Conservation (phyloP, 2,329 filamentous ascomycete genomes). For the Emmonsiellopsis sp. region DNA sequence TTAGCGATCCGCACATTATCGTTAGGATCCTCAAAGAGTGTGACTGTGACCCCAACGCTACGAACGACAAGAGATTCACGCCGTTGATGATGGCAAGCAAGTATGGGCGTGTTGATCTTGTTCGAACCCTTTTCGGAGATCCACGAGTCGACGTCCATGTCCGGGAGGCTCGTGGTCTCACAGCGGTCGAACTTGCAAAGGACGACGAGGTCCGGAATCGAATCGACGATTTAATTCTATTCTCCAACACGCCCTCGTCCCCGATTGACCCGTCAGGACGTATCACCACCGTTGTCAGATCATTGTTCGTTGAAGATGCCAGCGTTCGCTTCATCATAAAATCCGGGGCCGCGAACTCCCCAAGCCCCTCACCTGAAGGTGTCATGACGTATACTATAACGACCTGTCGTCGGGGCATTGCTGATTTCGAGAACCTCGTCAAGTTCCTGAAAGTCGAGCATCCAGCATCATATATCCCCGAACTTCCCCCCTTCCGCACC, state of each 20-base stretch:
- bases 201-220: slow-evolving; percentile 95
- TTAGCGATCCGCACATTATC: slow-evolving; percentile 74
- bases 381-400: slow-evolving; percentile 81
- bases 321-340: slow-evolving; percentile 90
- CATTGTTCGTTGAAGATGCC: slow-evolving; percentile 95
- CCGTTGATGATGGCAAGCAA: slow-evolving; percentile 98
- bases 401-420: slow-evolving; percentile 77
- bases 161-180: slow-evolving; percentile 78
- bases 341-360: slow-evolving; percentile 65
- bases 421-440: slow-evolving; percentile 85
- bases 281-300: slow-evolving; percentile 85
- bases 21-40: slow-evolving; percentile 68
- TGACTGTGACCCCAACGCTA: slow-evolving; percentile 92
- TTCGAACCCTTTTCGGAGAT: slow-evolving; percentile 78
- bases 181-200: slow-evolving; percentile 91
- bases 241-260: slow-evolving; percentile 52
- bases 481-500: slow-evolving; percentile 65
- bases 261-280: slow-evolving; percentile 61
- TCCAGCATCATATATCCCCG: slow-evolving; percentile 89
- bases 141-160: slow-evolving; percentile 76
- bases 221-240: slow-evolving; percentile 85
- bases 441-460: slow-evolving; percentile 79
- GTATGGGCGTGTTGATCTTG: slow-evolving; percentile 90
- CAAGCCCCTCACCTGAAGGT: slow-evolving; percentile 43
- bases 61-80: slow-evolving; percentile 91